These are phyloP conservation scores for Quercus dentata DNA, from an alignment of 306 rosid genomes.

Conservation along the genomic window DNA sequence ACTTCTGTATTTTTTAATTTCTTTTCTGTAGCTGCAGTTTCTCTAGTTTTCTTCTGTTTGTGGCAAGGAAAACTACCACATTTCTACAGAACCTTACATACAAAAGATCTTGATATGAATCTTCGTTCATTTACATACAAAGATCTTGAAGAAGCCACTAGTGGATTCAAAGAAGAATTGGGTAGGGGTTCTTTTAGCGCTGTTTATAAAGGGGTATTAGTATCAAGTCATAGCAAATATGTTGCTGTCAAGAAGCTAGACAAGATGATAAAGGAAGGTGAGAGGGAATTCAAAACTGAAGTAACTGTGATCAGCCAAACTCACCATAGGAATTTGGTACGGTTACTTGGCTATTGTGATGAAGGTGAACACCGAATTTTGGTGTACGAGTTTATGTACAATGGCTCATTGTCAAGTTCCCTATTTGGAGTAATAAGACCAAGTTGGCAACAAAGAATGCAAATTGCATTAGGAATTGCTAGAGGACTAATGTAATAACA, in stretches of 20 bases:
- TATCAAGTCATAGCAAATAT: background rate
- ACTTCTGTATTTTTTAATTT: background rate
- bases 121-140: background rate
- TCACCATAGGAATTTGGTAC: background rate
- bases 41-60: background rate
- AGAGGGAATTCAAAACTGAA: slow-evolving; percentile 3
- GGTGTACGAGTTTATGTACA: slow-evolving; percentile 5
- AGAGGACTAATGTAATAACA: background rate
- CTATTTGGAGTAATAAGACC: background rate
- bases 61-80: background rate
- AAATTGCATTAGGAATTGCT: background rate
- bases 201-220: background rate
- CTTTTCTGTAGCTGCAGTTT: background rate
- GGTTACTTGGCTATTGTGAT: background rate
- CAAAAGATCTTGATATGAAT: background rate
- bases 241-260: background rate
- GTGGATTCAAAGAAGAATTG: background rate
- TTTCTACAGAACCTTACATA: background rate
- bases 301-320: background rate
- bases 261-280: background rate
- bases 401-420: background rate
- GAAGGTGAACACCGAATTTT: background rate
- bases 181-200: slow-evolving; percentile 1
- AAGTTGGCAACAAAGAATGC: background rate
- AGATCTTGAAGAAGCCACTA: background rate